Base-by-base conservation (phyloP, 2,329 filamentous ascomycete species). In the Xylariales sp. region DNA sequence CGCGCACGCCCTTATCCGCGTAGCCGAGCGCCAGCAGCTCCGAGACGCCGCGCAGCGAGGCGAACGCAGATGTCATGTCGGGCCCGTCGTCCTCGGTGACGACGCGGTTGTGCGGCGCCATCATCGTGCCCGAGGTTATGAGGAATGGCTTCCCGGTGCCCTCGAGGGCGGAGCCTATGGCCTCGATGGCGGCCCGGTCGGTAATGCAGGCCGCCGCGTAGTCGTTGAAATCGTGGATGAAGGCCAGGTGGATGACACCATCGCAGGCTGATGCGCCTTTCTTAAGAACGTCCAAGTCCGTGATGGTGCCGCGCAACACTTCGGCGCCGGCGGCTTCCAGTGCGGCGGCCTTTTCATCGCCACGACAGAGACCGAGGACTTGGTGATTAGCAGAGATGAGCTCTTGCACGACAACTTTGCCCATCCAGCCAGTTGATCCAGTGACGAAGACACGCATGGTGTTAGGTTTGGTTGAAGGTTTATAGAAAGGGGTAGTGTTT, bases 211-310 rank as follows among this genome's bases (percentile, higher is more conserved):
- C 49, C 6, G 49, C 39, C 3, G 51, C 47, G 36, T 57, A 59
- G 24, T 36, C 23, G 25, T 48, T 42, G 46, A 54, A 51, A 29
- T 54, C 45, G 33, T 60, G 41, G 21, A 33, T 27, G 37, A 21
- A 35, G 29, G 63, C 69, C 5, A 72, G 55, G 42, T 67, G 63
- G 5, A 72, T 48, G 6, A 72, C 62, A n/a, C 57, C 49, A 38
- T 72, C 66, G 5, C 66, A 65, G 8, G 50, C 41, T n/a, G 55
- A 43, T 32, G 59, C 57, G 44, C 69, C 62, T 12, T 42, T 20
- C 3, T 53, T 54, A 5, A 74, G 56, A 3, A 65, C 44, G 16
- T 64, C 59, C 27, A 63, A 54, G 8, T 60, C 51, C 3, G 43
- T 41, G 4, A 72, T 57, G 44, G 64, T 58, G 2, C 67, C 69